Base-by-base conservation (phyloP, 441 rosid genomes). In the Codiaeum variegatum region DNA sequence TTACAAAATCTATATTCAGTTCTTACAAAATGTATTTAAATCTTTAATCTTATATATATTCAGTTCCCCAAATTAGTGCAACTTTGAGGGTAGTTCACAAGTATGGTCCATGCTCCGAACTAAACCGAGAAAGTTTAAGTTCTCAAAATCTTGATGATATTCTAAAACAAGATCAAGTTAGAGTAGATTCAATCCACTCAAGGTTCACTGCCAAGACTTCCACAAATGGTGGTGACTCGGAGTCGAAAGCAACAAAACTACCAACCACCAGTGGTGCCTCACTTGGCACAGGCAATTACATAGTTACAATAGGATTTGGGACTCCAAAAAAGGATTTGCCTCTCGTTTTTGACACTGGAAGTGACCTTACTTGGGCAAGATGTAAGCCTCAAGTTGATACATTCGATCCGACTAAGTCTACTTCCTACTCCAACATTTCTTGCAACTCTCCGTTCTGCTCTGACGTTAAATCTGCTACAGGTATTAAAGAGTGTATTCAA, bases 351-450 rank as follows among this genome's bases (percentile, higher is more conserved):
- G 98, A 92, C 68, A 86, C 93, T 0, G 89, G 88, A 12, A 91
- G 93, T 47, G 91, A 86, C 58, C 77, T 93, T 12, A 88, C 89
- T 0, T 91, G 97, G 97, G 81, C 88, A 46, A 84, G 75, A n/a
- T 92, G 98, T 34, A 70, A 71, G 64, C 85, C 84, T 29, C 70
- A 73, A 10, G 79, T 67, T 23, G 71, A 62, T 2, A 54, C 77
- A 34, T 88, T 89, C 18, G 60, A 70, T 8, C 86, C 92, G 1
- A 72, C 76, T 16, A 71, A 65, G 24, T 91, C 98, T 0, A 75
- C 86, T 29, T 84, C 92, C 13, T 93, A 90, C 49, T 49, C 44
- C 54, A 85, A 87, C 55, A 75, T 91, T 31, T 85, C 91, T 19
- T 93, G 98, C 63, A 58, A 58, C 8, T 81, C 93, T 24, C 78